Conservation (phyloP, 2,329 filamentous ascomycete species). For the Pestalotiopsis fici region DNA sequence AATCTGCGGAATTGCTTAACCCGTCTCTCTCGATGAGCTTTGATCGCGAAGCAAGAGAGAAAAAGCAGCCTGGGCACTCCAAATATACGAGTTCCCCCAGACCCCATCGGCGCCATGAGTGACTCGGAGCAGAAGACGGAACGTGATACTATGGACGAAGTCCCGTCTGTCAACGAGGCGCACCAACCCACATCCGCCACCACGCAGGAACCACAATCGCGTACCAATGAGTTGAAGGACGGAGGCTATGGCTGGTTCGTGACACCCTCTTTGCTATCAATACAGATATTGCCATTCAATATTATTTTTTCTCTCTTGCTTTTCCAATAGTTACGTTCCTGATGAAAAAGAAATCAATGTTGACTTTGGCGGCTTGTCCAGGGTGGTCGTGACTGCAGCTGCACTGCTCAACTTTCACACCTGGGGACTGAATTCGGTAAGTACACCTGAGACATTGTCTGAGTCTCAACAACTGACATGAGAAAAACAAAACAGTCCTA, state of each 20-base stretch:
- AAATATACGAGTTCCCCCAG: too few species aligned
- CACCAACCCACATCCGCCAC: background rate
- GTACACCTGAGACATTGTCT: conserved; percentile 17
- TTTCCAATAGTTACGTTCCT: background rate
- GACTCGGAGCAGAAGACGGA: background rate
- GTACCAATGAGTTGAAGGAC: conserved; percentile 38
- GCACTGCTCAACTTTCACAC: conserved; percentile 68
- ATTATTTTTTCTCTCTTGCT: background rate
- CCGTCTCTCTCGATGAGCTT: background rate
- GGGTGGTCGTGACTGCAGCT: conserved; percentile 55
- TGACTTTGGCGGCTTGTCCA: conserved; percentile 18
- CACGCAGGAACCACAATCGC: background rate
- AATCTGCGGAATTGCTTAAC: background rate
- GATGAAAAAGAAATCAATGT: background rate
- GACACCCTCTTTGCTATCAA: background rate
- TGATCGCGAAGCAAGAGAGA: too few species aligned
- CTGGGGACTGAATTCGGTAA: conserved; percentile 71
- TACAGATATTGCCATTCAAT: background rate
- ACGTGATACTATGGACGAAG: background rate
- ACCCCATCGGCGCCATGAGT: too few species aligned
- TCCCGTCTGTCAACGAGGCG: background rate
- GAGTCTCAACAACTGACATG: background rate
- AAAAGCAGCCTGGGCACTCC: too few species aligned
- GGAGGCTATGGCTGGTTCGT: conserved; percentile 62
- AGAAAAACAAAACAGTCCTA: conserved; percentile 43